These are phyloP conservation scores for Chaetoceros tenuissimus DNA, from an alignment of 108 stramenopile genomes.

Conservation along the genomic window DNA sequence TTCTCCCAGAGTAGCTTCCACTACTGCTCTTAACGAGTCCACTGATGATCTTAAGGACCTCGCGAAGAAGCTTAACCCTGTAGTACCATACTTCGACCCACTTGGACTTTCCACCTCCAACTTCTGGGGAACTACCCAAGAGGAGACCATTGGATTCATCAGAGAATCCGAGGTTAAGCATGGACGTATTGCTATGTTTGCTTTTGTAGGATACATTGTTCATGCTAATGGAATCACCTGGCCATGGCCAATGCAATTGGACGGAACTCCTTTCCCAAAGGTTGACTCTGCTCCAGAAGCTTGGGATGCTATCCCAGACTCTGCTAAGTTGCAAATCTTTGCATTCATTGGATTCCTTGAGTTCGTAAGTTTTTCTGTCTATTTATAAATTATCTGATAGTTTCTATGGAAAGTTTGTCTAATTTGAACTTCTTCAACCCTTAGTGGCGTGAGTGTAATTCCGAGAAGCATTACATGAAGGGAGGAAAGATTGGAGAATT, in stretches of 20 bases:
- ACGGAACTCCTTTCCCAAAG: constrained; percentile 52
- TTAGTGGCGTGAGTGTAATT: constrained; percentile 26
- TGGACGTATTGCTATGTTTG: constrained; percentile 42
- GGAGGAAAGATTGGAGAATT: constrained; percentile 44
- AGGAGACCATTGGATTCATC: constrained; percentile 35
- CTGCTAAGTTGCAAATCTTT: constrained; percentile 42
- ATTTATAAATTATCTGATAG: constrained; percentile 5
- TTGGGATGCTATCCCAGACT: constrained; percentile 51
- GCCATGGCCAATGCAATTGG: constrained; percentile 56
- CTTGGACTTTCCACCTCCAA: constrained; percentile 27
- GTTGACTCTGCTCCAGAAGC: constrained; percentile 25
- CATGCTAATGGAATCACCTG: constrained; percentile 37
- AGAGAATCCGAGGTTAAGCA: constrained; percentile 43
- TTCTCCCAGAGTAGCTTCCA: background rate
- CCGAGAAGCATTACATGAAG: constrained; percentile 45
- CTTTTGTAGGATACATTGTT: constrained; percentile 47
- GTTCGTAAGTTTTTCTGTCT: constrained; percentile 13
- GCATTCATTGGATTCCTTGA: constrained; percentile 40
- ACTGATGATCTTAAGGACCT: constrained; percentile 26
- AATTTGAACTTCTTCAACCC: background rate
- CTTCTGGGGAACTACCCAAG: constrained; percentile 28
- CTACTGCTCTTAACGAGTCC: constrained; percentile 7
- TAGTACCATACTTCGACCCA: constrained; percentile 29
- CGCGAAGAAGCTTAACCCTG: constrained; percentile 26
- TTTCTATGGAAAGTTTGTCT: background rate